Conservation (phyloP, 805 yeast genomes). For the Ascoidea asiatica region DNA sequence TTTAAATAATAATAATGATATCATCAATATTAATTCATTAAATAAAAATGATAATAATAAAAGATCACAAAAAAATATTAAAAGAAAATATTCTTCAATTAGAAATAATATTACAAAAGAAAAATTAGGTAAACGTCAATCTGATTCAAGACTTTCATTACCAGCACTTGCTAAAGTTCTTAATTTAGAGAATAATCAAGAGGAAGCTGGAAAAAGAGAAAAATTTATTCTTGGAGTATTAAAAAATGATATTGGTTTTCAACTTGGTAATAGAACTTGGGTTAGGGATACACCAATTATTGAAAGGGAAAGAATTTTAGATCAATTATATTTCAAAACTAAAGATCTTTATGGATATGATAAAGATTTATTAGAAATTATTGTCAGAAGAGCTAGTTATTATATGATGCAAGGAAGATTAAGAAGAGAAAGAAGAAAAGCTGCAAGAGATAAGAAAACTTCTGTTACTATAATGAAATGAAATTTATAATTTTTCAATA, state of each 20-base stretch:
- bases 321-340: conserved; percentile 33
- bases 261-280: conserved; percentile 74
- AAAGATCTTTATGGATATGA: conserved; percentile 36
- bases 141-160: conserved; percentile 45
- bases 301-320: conserved; percentile 35
- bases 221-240: conserved; percentile 36
- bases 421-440: conserved; percentile 50
- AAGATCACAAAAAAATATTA: too few relatives aligned
- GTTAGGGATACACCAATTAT: conserved; percentile 56
- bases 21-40: background rate
- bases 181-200: conserved; percentile 27
- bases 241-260: conserved; percentile 48
- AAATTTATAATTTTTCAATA: too few relatives aligned
- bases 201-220: conserved; percentile 45
- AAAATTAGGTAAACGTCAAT: conserved; percentile 8
- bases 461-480: too few relatives aligned
- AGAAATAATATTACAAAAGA: background rate
- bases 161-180: conserved; percentile 40
- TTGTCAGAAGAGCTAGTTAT: conserved; percentile 72
- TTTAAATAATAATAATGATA: too few relatives aligned
- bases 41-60: too few relatives aligned
- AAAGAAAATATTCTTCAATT: background rate
- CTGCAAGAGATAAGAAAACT: conserved; percentile 18
- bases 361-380: conserved; percentile 46
- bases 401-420: conserved; percentile 67